These are phyloP conservation scores for Neurospora sp. DNA, from an alignment of 495 filamentous ascomycete genomes.

Conservation along the genomic window DNA sequence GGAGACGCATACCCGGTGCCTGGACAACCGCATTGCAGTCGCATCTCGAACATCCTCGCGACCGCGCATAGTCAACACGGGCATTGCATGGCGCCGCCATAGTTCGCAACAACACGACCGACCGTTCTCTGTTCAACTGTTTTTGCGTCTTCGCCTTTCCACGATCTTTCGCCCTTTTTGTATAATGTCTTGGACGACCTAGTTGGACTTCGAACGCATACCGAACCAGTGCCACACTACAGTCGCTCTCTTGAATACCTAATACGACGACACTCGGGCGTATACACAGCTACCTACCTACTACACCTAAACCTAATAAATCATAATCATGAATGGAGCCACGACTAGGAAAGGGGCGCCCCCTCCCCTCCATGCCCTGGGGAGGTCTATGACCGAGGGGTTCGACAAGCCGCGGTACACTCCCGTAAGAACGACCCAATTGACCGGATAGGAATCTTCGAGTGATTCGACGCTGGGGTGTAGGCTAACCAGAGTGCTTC, in stretches of 20 bases:
- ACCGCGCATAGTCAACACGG: background rate
- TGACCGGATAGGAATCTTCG: background rate
- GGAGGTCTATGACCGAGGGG: background rate
- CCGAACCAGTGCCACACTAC: background rate
- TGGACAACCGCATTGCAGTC: background rate
- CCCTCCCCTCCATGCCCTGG: background rate
- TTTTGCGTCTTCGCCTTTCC: background rate
- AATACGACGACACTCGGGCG: background rate
- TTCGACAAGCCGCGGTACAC: constrained; percentile 34
- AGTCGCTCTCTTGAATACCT: background rate
- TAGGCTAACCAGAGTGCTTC: background rate
- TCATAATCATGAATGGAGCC: constrained; percentile 10
- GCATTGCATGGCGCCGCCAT: background rate
- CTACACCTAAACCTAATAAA: background rate
- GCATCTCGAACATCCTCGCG: background rate
- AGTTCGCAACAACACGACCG: background rate
- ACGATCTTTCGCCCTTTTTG: constrained; percentile 1
- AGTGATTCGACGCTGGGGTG: background rate
- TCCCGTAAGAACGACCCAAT: constrained; percentile 28
- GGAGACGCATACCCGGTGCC: background rate
- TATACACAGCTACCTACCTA: background rate
- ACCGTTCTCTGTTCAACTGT: background rate
- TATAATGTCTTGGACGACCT: constrained; percentile 14
- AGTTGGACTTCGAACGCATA: constrained; percentile 1
- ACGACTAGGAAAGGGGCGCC: constrained; percentile 7